Percentiles rank a stretch among this genome's conserved stretches.
Conservation (phyloP, 768 basidiomycete genomes). For the Lentinula sp. region DNA sequence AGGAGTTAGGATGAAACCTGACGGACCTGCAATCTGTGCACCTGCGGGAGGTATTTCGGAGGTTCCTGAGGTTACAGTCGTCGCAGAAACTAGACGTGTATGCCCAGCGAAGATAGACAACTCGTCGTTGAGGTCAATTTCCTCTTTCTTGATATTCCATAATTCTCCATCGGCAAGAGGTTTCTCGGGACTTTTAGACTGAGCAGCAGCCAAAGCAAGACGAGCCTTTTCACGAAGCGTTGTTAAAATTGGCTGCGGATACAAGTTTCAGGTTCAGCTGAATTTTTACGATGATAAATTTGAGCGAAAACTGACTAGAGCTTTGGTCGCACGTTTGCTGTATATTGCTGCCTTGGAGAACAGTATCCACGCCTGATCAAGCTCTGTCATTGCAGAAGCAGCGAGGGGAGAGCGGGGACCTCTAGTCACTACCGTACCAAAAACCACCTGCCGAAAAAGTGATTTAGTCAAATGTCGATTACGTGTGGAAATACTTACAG, state of each 20-base stretch:
- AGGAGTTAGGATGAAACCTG: not conserved
- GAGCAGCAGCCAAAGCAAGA: constrained; percentile 40
- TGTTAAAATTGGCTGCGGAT: constrained; percentile 47
- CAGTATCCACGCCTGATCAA: constrained; percentile 62
- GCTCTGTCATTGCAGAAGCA: constrained; percentile 57
- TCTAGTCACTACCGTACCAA: constrained; percentile 74
- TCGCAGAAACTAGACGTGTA: constrained; percentile 44
- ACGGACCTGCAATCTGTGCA: not conserved
- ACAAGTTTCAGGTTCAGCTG: not conserved
- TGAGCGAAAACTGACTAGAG: constrained; percentile 40
- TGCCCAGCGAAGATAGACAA: constrained; percentile 66
- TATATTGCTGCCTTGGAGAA: constrained; percentile 55
- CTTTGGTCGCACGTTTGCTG: constrained; percentile 59
- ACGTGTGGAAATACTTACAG: constrained; percentile 24
- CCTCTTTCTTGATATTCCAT: constrained; percentile 50
- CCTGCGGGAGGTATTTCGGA: not conserved
- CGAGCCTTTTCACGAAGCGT: constrained; percentile 64
- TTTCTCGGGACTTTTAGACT: constrained; percentile 25
- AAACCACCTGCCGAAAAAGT: constrained; percentile 47
- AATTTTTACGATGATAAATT: not conserved
- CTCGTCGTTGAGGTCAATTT: constrained; percentile 47
- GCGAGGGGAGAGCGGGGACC: constrained; percentile 68
- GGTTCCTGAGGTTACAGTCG: not conserved
- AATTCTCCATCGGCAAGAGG: constrained; percentile 25
- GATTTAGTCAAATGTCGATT: not conserved